Base-by-base conservation (phyloP, 805 yeast genomes). In the Wickerhamomyces xylosicus region DNA sequence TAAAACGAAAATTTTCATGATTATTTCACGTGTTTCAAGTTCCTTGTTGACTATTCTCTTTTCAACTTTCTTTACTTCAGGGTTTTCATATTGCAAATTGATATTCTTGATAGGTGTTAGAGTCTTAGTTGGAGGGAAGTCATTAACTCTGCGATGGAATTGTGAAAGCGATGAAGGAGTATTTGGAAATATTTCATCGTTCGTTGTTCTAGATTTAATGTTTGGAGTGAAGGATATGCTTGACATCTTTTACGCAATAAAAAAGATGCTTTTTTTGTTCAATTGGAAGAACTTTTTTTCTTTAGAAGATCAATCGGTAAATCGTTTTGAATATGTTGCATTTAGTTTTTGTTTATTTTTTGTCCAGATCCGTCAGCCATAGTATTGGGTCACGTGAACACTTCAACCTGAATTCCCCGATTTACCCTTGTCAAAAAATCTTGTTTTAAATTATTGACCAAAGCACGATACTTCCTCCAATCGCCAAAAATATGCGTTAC, bases 11-110 rank as follows among this genome's bases (percentile, higher is more conserved):
- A 58, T 35, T 43, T 66, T 67, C 2, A 53, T 46, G 5, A 66
- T 45, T 8, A 63, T 51, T 19, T 52, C 54, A 40, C 54, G 57
- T 4, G 64, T 47, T 38, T 63, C 64, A 8, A 57, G 49, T 46
- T 68, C 72, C 44, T 65, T 68, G 41, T 66, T 67, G 7, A 64
- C 58, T 14, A 64, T 54, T 38, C 68, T 50, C 10, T 50, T 25
- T 43, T 61, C 57, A 20, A 64, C 47, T 34, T 52, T 50, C 6
- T 42, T 34, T 19, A 61, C 37, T 6, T 42, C 43, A 11, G 48
- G 46, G 9, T 33, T 37, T 13, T 41, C 34, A 43, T 44, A 41
- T 5, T 35, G 22, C 4, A 5, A 28, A n/a, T 19, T 36, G 13
- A 11, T 34, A 19, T 20, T 19, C 20, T 34, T 34, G 34, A 33